A percentile compares a stretch with the other conserved stretches of the same genome.
These are phyloP conservation scores for Starmerella sirachaensis DNA, from an alignment of 805 yeast genomes.

Conservation along the genomic window DNA sequence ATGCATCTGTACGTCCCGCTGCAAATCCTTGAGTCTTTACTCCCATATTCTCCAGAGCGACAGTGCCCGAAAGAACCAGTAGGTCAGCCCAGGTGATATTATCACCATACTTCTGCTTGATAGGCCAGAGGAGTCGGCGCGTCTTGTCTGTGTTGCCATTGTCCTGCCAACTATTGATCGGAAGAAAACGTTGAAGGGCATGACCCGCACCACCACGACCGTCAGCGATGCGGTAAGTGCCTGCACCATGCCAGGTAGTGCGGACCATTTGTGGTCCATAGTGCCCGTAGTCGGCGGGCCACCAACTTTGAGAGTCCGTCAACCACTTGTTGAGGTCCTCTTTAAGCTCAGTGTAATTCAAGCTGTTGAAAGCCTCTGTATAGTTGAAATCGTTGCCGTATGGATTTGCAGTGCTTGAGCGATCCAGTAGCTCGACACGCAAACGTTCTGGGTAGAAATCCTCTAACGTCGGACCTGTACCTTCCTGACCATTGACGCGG, in stretches of 20 bases:
- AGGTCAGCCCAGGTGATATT: slow-evolving; percentile 18
- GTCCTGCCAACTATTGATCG: slow-evolving; percentile 17
- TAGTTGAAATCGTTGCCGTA: slow-evolving; percentile 14
- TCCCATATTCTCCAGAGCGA: slow-evolving; percentile 19
- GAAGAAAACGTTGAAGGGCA: slow-evolving; percentile 18
- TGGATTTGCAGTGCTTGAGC: slow-evolving; percentile 13
- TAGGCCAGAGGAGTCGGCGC: slow-evolving; percentile 19
- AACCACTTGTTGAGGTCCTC: slow-evolving; percentile 11
- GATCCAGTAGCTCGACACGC: slow-evolving; percentile 16
- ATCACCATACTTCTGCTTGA: slow-evolving; percentile 21
- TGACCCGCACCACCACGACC: slow-evolving; percentile 20
- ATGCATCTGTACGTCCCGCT: slow-evolving; percentile 18
- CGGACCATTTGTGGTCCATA: slow-evolving; percentile 19
- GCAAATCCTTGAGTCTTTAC: slow-evolving; percentile 16
- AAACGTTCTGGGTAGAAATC: slow-evolving; percentile 16
- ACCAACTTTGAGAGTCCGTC: slow-evolving; percentile 17
- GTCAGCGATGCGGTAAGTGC: slow-evolving; percentile 20
- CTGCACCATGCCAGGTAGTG: slow-evolving; percentile 20
- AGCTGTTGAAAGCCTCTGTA: slow-evolving; percentile 12
- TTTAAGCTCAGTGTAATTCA: slow-evolving; percentile 17
- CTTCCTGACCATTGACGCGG: slow-evolving; percentile 16
- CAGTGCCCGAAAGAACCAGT: slow-evolving; percentile 17
- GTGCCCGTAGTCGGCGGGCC: slow-evolving; percentile 20
- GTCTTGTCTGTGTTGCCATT: slow-evolving; percentile 20
- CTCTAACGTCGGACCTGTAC: slow-evolving; percentile 16